A percentile compares a stretch with the other conserved stretches of the same genome.
phyloP scores from a whole-genome alignment of 1,284 basidiomycete species.

The Vanrija pseudolonga region DNA sequence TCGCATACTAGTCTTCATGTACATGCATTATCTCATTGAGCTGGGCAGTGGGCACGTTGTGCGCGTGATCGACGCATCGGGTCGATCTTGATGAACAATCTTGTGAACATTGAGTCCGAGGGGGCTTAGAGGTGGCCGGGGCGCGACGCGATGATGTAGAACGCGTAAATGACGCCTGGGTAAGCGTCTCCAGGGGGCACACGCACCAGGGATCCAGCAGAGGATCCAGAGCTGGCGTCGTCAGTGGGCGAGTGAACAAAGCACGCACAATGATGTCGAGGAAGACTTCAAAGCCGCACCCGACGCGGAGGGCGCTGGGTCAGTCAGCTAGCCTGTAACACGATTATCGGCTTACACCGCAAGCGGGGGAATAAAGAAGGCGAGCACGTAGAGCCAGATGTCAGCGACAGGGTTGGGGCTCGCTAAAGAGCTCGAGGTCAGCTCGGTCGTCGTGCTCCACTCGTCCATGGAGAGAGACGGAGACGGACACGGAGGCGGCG shows the following conservation, averaged over 20 bases:
- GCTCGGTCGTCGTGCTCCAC: neutral
- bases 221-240: constrained; percentile 5
- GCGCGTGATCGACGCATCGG: no score
- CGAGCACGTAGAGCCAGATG: neutral
- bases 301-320: neutral
- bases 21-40: no score
- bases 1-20: no score
- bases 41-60: no score
- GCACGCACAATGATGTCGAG: constrained; percentile 7
- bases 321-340: neutral
- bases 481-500: neutral
- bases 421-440: neutral
- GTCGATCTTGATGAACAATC: no score
- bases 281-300: constrained; percentile 3
- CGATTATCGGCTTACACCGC: neutral
- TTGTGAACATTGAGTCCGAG: no score
- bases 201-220: constrained; percentile 11
- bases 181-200: neutral
- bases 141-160: no score
- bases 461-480: neutral
- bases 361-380: neutral
- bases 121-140: no score
- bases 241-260: no score
- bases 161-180: constrained; percentile 1
- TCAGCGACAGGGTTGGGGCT: neutral